Evolutionary conservation across 2,329 filamentous ascomycete genomes (phyloP).

Genomic region (Epichloe scottii): DNA sequence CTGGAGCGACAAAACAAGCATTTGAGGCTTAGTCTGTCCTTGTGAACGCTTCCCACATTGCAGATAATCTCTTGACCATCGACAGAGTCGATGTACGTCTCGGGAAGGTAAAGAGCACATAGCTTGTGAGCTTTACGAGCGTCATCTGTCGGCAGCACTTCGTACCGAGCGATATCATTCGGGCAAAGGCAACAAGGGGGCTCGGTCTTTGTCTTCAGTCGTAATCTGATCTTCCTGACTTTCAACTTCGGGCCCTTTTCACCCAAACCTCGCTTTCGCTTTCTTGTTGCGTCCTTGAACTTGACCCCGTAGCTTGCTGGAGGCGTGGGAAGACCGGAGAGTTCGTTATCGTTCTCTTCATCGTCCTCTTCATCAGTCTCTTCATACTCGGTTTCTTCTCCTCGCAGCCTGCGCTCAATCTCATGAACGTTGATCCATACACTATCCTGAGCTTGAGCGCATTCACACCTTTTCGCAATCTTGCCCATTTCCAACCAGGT

Average conservation of each 20-base stretch:
- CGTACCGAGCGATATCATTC: slow-evolving; percentile 71
- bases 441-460: slow-evolving; percentile 86
- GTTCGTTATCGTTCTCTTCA: slow-evolving; percentile 48
- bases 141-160: slow-evolving; percentile 78
- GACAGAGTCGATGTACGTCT: slow-evolving; percentile 70
- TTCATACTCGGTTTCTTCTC: slow-evolving; percentile 76
- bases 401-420: slow-evolving; percentile 85
- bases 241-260: slow-evolving; percentile 34
- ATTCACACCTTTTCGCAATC: slow-evolving; percentile 93
- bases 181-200: slow-evolving; percentile 87
- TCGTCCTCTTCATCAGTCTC: slow-evolving; percentile 55
- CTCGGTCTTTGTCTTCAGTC: slow-evolving; percentile 56
- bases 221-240: slow-evolving; percentile 71
- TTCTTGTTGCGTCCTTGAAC: slow-evolving; percentile 45
- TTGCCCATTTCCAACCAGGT: slow-evolving; percentile 92
- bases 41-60: slow-evolving; percentile 70
- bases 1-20: slow-evolving; percentile 92
- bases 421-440: slow-evolving; percentile 97
- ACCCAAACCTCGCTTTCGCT: slow-evolving; percentile 37
- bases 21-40: slow-evolving; percentile 79
- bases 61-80: slow-evolving; percentile 62
- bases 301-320: slow-evolving; percentile 62
- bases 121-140: slow-evolving; percentile 76
- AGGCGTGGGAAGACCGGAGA: slow-evolving; percentile 64
- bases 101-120: slow-evolving; percentile 83